Base-by-base conservation (phyloP, 2,329 filamentous ascomycete genomes). In the Zymoseptoria tritici region DNA sequence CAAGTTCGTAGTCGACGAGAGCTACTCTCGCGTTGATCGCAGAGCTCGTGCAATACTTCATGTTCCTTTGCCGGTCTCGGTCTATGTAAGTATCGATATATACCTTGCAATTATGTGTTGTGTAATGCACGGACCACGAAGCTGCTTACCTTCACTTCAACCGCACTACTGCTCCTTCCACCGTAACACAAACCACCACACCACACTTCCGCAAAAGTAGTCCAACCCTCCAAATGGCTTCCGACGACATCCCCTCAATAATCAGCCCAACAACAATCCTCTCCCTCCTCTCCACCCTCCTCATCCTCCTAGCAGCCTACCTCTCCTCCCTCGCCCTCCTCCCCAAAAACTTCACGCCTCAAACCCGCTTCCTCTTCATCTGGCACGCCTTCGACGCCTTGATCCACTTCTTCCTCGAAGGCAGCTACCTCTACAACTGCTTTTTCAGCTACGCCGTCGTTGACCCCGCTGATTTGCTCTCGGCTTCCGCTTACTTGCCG, bases 361-460 rank as follows among this genome's bases (percentile, higher is more conserved):
- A 85, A 56, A 80, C 81, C 58, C 90, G 91, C 62, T 78, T 89
- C 72, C 85, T 97, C 65, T 96, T 96, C 81, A 83, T 95, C 76
- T 97, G 93, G 93, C 92, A 97, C 78, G 83, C 90, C 46, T 95
- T 96, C 77, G 92, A 97, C 74, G 90, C 90, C 31, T 82, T 97
- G 51, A 93, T 92, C 70, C 94, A 99, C 78, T 85, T 95, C 75
- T 80, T 91, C 73, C 88, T 97, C 73, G 93, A 97, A 78, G 92
- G 91, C 57, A 88, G 85, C 70, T 97, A 91, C 76, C 85, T 97
- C 22, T 97, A 91, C 81, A 90, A 96, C 77, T 96, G 90, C 79
- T 95, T 97, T 82, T 93, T 91, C 81, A 81, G 81, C 66, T 85
- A 79, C 68, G 72, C 83, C 49, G 74, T 78, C 7, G 73, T 74